Conservation (phyloP, 306 rosid genomes). For the Herpetospermum pedunculosum region DNA sequence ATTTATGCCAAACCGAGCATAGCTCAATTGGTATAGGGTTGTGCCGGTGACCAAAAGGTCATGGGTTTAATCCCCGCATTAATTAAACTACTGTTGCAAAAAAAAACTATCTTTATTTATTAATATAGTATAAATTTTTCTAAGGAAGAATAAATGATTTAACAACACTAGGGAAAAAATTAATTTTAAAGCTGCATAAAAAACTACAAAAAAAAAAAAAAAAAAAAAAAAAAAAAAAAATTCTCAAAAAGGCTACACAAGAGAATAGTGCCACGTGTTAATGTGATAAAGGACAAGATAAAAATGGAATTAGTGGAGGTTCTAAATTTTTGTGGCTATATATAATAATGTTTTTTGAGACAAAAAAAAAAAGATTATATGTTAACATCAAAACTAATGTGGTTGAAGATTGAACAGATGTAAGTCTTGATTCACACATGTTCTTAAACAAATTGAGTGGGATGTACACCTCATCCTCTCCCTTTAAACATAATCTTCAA, state of each 20-base stretch:
- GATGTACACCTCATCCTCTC: background rate
- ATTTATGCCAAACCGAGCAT: too few species aligned
- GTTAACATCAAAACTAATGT: background rate
- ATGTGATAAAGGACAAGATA: background rate
- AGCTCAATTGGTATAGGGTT: too few species aligned
- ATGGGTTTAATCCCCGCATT: too few species aligned
- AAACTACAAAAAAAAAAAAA: background rate
- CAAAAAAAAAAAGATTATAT: background rate
- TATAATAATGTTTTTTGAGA: background rate
- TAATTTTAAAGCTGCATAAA: background rate
- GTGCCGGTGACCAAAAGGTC: too few species aligned
- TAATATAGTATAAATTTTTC: too few species aligned
- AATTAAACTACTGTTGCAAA: too few species aligned
- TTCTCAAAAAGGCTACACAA: background rate
- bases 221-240: background rate
- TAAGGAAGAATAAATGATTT: background rate
- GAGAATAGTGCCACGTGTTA: background rate
- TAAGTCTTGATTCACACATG: background rate
- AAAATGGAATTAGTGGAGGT: background rate
- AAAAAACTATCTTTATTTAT: too few species aligned
- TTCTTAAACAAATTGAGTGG: background rate
- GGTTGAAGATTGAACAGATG: constrained; percentile 1
- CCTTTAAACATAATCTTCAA: background rate
- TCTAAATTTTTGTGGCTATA: background rate
- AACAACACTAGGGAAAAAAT: background rate